Conservation (phyloP, 257 asterid species). For the Jacaranda mimosifolia region DNA sequence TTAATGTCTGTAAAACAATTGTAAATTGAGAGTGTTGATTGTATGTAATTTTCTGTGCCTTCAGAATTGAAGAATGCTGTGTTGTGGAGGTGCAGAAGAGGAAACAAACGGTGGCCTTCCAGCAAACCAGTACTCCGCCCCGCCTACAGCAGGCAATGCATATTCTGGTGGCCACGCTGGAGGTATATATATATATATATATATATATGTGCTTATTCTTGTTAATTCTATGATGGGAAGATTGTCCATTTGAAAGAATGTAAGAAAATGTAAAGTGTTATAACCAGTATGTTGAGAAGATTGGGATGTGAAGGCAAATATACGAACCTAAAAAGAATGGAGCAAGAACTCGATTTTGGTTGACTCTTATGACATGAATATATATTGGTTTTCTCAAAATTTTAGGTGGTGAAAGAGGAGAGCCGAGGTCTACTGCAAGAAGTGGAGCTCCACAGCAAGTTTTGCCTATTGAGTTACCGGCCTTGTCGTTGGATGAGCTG, state of each 20-base stretch:
- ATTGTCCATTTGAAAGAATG: no score
- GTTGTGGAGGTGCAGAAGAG: slow-evolving; percentile 93
- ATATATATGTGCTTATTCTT: background rate
- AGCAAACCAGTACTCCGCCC: slow-evolving; percentile 67
- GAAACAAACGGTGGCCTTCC: slow-evolving; percentile 68
- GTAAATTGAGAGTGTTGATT: background rate
- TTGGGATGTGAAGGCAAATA: no score
- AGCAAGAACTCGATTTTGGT: background rate
- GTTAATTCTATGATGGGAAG: background rate
- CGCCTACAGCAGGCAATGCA: slow-evolving; percentile 66
- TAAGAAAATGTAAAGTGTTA: no score
- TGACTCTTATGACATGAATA: background rate
- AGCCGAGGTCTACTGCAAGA: slow-evolving; percentile 72
- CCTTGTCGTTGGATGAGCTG: slow-evolving; percentile 63
- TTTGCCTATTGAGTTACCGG: slow-evolving; percentile 83
- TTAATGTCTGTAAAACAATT: slow-evolving; percentile 6
- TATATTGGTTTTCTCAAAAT: background rate
- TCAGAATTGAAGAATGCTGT: slow-evolving; percentile 55
- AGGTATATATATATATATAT: background rate
- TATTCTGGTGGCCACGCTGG: slow-evolving; percentile 51
- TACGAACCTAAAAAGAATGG: background rate
- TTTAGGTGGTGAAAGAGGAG: slow-evolving; percentile 78
- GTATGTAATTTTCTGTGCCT: slow-evolving; percentile 29
- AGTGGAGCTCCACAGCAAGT: slow-evolving; percentile 73
- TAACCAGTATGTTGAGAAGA: no score